A percentile compares a stretch with the other conserved stretches of the same genome.
Conservation (phyloP, 345 rosid species). For the Garcia nutans region DNA sequence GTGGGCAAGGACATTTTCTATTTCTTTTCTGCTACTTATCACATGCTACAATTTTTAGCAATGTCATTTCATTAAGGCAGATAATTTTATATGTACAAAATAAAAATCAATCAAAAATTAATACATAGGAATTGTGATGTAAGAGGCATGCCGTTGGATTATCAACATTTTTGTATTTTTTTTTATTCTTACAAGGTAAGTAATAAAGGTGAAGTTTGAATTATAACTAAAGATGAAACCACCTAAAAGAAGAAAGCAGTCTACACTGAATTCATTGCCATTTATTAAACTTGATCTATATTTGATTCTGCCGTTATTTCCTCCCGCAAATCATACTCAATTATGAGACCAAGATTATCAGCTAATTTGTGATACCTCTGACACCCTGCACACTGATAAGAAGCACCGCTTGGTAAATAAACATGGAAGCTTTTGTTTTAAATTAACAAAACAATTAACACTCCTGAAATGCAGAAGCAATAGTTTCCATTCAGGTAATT, state of each 20-base stretch:
- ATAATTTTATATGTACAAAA: constrained; percentile 33
- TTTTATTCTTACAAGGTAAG: constrained; percentile 17
- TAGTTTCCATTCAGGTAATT: not conserved
- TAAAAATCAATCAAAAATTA: constrained; percentile 22
- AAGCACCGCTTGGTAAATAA: constrained; percentile 21
- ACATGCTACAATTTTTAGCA: constrained; percentile 44
- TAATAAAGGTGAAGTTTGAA: constrained; percentile 14
- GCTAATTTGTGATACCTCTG: constrained; percentile 78
- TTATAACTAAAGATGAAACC: constrained; percentile 13
- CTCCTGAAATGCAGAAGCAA: constrained; percentile 6
- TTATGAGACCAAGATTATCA: constrained; percentile 83
- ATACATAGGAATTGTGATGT: constrained; percentile 30
- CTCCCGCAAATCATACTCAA: constrained; percentile 73
- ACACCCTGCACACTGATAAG: constrained; percentile 87
- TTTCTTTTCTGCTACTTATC: constrained; percentile 47
- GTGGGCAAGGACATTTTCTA: constrained; percentile 48
- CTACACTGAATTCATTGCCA: constrained; percentile 9
- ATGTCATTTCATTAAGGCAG: constrained; percentile 17
- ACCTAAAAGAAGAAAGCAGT: constrained; percentile 5
- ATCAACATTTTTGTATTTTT: constrained; percentile 28
- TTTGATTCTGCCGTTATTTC: constrained; percentile 39
- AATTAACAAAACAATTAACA: constrained; percentile 3
- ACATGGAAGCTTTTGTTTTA: constrained; percentile 3
- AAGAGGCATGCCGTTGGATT: constrained; percentile 15
- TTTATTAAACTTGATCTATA: constrained; percentile 44